Conservation (phyloP, 305 asterid genomes). For the Fraxinus angustifolia region DNA sequence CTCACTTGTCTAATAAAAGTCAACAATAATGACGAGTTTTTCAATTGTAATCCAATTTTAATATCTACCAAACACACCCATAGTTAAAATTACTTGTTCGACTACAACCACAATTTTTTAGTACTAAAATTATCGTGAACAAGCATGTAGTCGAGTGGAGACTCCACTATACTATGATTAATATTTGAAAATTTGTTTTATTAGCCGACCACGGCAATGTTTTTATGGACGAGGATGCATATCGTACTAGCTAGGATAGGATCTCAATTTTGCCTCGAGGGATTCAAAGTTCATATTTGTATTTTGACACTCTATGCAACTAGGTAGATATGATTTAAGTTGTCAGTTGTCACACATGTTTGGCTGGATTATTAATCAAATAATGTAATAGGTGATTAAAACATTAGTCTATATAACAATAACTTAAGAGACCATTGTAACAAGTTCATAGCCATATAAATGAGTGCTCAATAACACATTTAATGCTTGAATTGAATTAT, state of each 20-base stretch:
- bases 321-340: background rate
- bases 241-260: background rate
- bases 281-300: background rate
- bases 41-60: too few relatives aligned
- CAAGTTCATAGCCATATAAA: background rate
- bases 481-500: too few relatives aligned
- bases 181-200: conserved; percentile 7
- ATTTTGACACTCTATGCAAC: background rate
- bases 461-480: background rate
- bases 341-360: background rate
- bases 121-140: too few relatives aligned
- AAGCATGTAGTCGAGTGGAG: conserved; percentile 6
- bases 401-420: background rate
- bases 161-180: background rate
- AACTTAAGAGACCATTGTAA: too few relatives aligned
- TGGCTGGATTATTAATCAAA: background rate
- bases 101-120: background rate
- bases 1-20: too few relatives aligned
- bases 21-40: too few relatives aligned
- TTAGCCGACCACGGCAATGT: conserved; percentile 36
- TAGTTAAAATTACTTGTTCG: too few relatives aligned
- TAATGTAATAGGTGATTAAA: background rate
- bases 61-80: too few relatives aligned
- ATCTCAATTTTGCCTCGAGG: background rate
- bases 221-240: background rate